phyloP scores from a whole-genome alignment of 495 filamentous ascomycete genomes.

The Penicillium verhagenii region DNA sequence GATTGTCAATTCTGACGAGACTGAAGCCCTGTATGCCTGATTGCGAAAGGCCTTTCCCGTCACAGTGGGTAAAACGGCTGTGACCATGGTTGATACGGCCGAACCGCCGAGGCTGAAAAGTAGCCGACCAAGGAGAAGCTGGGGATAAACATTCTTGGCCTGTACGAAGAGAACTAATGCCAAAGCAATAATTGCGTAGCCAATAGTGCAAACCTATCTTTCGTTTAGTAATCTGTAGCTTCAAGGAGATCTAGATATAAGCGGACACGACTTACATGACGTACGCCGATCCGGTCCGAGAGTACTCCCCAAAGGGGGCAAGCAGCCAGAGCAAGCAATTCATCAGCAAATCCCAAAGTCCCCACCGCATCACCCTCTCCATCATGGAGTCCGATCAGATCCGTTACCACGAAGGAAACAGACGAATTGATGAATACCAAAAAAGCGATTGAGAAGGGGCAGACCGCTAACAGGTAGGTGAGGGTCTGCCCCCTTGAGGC shows the following conservation, averaged over 20 bases:
- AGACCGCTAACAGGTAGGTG: slow-evolving; percentile 86
- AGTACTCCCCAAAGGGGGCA: slow-evolving; percentile 90
- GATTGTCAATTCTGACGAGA: slow-evolving; percentile 63
- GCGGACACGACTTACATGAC: slow-evolving; percentile 46
- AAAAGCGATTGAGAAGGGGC: slow-evolving; percentile 93
- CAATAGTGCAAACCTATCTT: slow-evolving; percentile 65
- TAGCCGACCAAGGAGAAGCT: slow-evolving; percentile 80
- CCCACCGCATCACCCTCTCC: slow-evolving; percentile 88
- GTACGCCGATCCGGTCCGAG: slow-evolving; percentile 85
- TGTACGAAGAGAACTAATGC: slow-evolving; percentile 80
- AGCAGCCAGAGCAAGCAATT: slow-evolving; percentile 84
- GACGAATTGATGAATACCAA: slow-evolving; percentile 96
- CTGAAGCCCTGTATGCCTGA: slow-evolving; percentile 36
- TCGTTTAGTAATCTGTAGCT: slow-evolving; percentile 1
- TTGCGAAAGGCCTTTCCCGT: slow-evolving; percentile 46
- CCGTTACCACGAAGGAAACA: slow-evolving; percentile 91
- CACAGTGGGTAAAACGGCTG: slow-evolving; percentile 86
- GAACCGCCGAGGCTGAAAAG: slow-evolving; percentile 89
- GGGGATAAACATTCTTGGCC: slow-evolving; percentile 82
- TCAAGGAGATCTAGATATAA: background rate
- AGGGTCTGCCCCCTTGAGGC: slow-evolving; percentile 71
- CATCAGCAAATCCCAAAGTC: slow-evolving; percentile 93
- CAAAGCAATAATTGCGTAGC: slow-evolving; percentile 76
- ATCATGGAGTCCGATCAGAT: slow-evolving; percentile 73
- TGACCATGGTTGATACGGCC: slow-evolving; percentile 96